Evolutionary conservation across 345 rosid species (phyloP).

Genomic region (Aurinia saxatilis): DNA sequence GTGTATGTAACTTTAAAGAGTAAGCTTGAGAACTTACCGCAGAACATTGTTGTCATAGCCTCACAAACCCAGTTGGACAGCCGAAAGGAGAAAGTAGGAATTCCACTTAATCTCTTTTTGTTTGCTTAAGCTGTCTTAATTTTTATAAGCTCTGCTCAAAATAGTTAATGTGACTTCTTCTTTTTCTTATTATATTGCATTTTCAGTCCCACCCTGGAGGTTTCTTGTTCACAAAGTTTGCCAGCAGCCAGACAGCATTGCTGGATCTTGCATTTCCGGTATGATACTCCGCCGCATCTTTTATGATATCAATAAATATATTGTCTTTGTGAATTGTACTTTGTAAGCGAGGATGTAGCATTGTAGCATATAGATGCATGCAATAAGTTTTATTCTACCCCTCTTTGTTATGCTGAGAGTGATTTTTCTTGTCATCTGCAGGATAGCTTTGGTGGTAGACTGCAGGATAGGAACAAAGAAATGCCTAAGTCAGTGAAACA

Average conservation of each 20-base stretch:
- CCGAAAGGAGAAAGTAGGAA: slow-evolving; percentile 82
- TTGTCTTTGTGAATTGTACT: too few relatives aligned
- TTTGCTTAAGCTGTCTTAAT: background rate
- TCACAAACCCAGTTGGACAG: slow-evolving; percentile 83
- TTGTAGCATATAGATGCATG: background rate
- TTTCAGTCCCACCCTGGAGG: slow-evolving; percentile 87
- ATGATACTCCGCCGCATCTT: slow-evolving; percentile 11
- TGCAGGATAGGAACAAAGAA: slow-evolving; percentile 88
- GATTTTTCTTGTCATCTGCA: slow-evolving; percentile 30
- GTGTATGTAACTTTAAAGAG: slow-evolving; percentile 49
- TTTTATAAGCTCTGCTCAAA: background rate
- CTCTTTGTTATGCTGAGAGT: background rate
- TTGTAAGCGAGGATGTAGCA: too few relatives aligned
- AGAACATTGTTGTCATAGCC: slow-evolving; percentile 66
- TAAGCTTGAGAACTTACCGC: slow-evolving; percentile 74
- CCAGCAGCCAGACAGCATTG: slow-evolving; percentile 79
- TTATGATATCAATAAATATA: background rate
- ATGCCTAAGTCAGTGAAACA: slow-evolving; percentile 80
- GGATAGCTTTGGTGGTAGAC: slow-evolving; percentile 75
- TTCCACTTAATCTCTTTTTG: background rate
- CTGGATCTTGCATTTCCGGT: slow-evolving; percentile 94
- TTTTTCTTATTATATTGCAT: background rate
- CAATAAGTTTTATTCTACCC: background rate
- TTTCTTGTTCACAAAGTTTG: slow-evolving; percentile 85
- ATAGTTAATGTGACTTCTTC: background rate